Conservation (phyloP, 164 flowering plant genomes). For the Kalanchoe fedtschenkoi region DNA sequence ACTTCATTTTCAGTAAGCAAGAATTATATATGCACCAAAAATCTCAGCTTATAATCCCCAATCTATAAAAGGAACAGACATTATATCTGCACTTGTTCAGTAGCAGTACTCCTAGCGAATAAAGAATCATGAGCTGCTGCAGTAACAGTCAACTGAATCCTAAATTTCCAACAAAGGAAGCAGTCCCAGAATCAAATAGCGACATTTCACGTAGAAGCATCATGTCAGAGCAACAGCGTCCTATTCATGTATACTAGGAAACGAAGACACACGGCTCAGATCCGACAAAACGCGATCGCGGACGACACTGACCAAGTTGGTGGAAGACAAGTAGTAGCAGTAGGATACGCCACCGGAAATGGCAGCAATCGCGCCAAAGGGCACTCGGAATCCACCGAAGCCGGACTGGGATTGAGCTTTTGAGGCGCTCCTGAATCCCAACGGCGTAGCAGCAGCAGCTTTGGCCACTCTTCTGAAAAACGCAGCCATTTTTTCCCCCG, state of each 20-base stretch:
- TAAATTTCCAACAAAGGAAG: no score
- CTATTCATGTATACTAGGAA: background rate
- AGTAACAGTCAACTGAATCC: no score
- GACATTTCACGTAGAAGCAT: no score
- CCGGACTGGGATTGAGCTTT: background rate
- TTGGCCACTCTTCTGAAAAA: slow-evolving; percentile 4
- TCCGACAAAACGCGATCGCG: background rate
- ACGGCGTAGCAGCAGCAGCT: slow-evolving; percentile 3
- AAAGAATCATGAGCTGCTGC: no score
- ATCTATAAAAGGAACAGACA: no score
- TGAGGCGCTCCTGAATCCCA: background rate
- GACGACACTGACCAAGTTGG: background rate
- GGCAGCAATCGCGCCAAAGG: slow-evolving; percentile 5
- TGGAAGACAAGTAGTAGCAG: background rate
- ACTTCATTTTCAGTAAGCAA: no score
- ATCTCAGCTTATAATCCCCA: no score
- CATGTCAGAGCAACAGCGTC: background rate
- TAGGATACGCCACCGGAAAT: slow-evolving; percentile 1
- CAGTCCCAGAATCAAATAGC: no score
- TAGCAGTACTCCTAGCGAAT: no score
- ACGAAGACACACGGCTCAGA: background rate
- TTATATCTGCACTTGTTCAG: no score
- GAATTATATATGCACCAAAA: no score
- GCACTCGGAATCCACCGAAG: background rate
- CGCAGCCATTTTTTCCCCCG: background rate